These are phyloP conservation scores for Onygenales sp. DNA, from an alignment of 2,329 filamentous ascomycete species.

Conservation along the genomic window DNA sequence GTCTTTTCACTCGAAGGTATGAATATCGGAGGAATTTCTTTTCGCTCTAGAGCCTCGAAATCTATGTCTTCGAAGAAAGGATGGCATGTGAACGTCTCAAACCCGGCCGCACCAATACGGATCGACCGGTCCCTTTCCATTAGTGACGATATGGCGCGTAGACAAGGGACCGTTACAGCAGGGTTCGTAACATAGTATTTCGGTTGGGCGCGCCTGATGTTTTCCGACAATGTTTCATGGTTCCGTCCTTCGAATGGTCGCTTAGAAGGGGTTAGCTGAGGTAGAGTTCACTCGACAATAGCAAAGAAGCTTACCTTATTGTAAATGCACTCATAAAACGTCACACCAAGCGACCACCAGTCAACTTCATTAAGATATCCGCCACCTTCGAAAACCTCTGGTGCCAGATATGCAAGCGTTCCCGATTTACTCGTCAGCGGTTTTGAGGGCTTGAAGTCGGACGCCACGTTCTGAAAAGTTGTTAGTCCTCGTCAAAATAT, in stretches of 20 bases:
- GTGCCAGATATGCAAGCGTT: conserved; percentile 88
- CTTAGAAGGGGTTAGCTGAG: conserved; percentile 40
- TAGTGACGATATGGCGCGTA: conserved; percentile 78
- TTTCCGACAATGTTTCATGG: conserved; percentile 67
- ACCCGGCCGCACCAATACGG: conserved; percentile 73
- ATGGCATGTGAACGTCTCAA: conserved; percentile 75
- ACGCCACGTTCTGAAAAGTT: conserved; percentile 73
- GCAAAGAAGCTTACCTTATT: conserved; percentile 62
- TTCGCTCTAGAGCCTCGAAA: conserved; percentile 73
- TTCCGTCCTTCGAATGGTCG: conserved; percentile 87
- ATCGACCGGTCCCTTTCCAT: conserved; percentile 70
- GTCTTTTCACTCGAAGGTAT: conserved; percentile 93
- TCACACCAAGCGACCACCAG: conserved; percentile 96
- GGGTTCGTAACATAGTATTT: conserved; percentile 90
- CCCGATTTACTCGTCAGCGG: conserved; percentile 90
- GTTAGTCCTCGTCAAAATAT: conserved; percentile 9
- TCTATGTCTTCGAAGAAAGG: conserved; percentile 83
- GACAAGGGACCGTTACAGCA: conserved; percentile 75
- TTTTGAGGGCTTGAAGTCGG: conserved; percentile 76
- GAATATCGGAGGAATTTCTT: conserved; percentile 85
- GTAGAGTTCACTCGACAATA: neutral
- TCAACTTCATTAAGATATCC: conserved; percentile 88
- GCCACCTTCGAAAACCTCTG: conserved; percentile 84
- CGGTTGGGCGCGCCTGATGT: conserved; percentile 72
- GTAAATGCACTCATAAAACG: conserved; percentile 99